Conservation (phyloP, 108 stramenopile genomes). For the Nitzschia palea region DNA sequence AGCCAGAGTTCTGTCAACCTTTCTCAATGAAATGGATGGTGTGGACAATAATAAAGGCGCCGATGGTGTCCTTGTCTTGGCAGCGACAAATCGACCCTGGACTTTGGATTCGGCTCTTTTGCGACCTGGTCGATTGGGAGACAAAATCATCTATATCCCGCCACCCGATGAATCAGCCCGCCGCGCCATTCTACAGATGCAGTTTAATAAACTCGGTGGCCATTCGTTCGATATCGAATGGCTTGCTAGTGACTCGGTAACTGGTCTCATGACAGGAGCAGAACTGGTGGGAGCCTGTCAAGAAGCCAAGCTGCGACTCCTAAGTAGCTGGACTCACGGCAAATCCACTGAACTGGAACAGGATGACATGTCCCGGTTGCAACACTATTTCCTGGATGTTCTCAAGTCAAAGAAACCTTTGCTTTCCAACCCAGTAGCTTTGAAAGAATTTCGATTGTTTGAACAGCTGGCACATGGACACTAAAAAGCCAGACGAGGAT, state of each 20-base stretch:
- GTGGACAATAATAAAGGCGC: slow-evolving; percentile 56
- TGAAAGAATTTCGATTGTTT: slow-evolving; percentile 49
- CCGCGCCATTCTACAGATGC: slow-evolving; percentile 79
- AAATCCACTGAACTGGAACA: background rate
- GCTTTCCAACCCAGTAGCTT: slow-evolving; percentile 37
- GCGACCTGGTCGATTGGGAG: slow-evolving; percentile 88
- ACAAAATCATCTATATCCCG: slow-evolving; percentile 88
- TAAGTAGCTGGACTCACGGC: too few relatives aligned
- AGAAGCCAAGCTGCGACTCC: slow-evolving; percentile 57
- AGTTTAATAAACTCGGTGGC: slow-evolving; percentile 33
- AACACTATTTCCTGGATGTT: slow-evolving; percentile 28
- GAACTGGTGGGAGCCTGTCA: slow-evolving; percentile 84
- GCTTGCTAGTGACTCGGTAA: slow-evolving; percentile 56
- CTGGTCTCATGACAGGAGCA: slow-evolving; percentile 80
- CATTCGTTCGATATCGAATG: slow-evolving; percentile 16
- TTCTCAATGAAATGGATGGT: slow-evolving; percentile 99
- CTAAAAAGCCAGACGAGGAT: background rate
- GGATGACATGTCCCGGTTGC: background rate
- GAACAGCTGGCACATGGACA: slow-evolving; percentile 7
- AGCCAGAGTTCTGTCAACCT: slow-evolving; percentile 89
- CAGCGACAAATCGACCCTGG: slow-evolving; percentile 82
- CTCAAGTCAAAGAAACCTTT: slow-evolving; percentile 41
- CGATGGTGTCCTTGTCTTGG: slow-evolving; percentile 91
- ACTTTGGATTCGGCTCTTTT: slow-evolving; percentile 77
- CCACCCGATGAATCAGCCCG: slow-evolving; percentile 91